Conservation (phyloP, 2,329 filamentous ascomycete species). For the Ascochyta viciae-villosae region DNA sequence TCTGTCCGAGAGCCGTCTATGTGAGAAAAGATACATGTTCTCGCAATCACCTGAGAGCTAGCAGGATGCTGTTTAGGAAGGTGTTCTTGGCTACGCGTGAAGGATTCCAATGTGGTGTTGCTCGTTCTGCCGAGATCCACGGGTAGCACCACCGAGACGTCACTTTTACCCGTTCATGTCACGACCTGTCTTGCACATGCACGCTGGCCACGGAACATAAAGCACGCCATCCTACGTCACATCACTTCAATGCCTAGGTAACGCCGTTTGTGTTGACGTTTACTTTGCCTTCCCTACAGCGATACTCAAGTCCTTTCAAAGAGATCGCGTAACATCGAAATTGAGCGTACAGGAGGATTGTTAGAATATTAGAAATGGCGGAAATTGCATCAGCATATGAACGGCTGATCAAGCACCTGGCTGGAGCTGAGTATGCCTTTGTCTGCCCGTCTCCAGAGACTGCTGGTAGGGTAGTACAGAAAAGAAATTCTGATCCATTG, state of each 20-base stretch:
- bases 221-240: conserved; percentile 12
- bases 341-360: neutral
- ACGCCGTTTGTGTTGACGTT: conserved; percentile 4
- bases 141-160: conserved; percentile 20
- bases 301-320: neutral
- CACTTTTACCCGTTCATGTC: conserved; percentile 23
- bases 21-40: neutral
- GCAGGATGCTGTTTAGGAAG: neutral
- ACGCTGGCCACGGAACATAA: conserved; percentile 2
- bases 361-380: conserved; percentile 12
- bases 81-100: conserved; percentile 5
- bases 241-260: neutral
- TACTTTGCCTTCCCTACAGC: neutral
- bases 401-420: conserved; percentile 23
- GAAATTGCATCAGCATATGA: conserved; percentile 19
- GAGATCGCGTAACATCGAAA: neutral
- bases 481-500: conserved; percentile 19
- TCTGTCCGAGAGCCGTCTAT: neutral
- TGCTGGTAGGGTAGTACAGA: conserved; percentile 27
- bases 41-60: neutral
- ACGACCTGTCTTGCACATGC: neutral
- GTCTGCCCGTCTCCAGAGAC: conserved; percentile 33
- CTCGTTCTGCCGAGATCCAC: conserved; percentile 6
- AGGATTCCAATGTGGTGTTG: conserved; percentile 7
- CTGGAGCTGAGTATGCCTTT: conserved; percentile 22